Evolutionary conservation across 2,329 filamentous ascomycete species (phyloP), one percentile per base, ranked within the genome.

Genomic region (Nothophoma quercina): DNA sequence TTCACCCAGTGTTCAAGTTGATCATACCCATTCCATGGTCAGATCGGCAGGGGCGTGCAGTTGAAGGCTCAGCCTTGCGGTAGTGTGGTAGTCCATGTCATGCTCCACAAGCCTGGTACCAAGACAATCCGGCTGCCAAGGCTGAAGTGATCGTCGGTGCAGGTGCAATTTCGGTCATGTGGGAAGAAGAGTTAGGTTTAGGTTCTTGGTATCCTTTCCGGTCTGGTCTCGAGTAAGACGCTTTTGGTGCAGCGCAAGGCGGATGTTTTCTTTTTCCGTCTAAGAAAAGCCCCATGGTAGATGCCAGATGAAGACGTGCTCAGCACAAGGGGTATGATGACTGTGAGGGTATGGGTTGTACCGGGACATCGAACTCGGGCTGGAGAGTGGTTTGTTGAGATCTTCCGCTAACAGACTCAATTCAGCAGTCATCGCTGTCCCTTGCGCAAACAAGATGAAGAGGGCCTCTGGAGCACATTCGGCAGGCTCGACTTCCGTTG

Each of bases 31-130:
- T 41, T 46, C 12, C 45, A 58, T 58, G 51, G 48, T 52, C 44
- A 22, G 63, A 63, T 62, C 58, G 60, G 46, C 56, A 65, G 62
- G 57, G 55, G 55, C 19, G 23, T 34, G 4, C 7, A 19, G 26
- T 33, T 16, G 18, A 18, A 7, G 15, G 35, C 8, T 47, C 26
- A 28, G 35, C 15, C 19, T 15, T 47, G 19, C 16, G 28, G 2
- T 33, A 15, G 16, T 16, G 5, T 12, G 12, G 19, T 19, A 34
- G 19, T 25, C n/a, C 19, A 19, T 10, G 5, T 19, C 44, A 47
- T 33, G 44, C 35, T 32, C 19, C 33, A 21, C 21, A 33, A 39
- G 44, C 26, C 26, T 6, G 12, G 15, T 39, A 26, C 26, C 34
- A 39, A 40, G 26, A 15, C 28, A 23, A 9, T 10, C 32, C 19